phyloP scores from a whole-genome alignment of 2,329 filamentous ascomycete species.

The Penicillium sp. region DNA sequence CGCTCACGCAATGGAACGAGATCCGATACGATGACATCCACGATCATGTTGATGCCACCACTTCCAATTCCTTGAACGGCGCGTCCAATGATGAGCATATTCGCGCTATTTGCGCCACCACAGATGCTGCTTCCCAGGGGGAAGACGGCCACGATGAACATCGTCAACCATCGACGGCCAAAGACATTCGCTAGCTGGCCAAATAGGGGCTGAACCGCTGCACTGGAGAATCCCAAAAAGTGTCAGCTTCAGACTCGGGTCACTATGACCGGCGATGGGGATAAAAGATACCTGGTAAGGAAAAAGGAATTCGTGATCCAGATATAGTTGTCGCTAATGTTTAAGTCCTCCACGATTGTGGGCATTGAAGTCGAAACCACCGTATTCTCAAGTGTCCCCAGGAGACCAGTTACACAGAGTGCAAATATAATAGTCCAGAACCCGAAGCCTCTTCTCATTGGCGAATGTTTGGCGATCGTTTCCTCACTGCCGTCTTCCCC shows the following conservation, averaged over 20 bases:
- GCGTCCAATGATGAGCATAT: not conserved
- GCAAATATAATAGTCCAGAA: conserved; percentile 2
- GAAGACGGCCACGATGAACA: conserved; percentile 44
- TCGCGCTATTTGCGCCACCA: not conserved
- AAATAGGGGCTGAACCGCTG: conserved; percentile 49
- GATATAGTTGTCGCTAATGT: conserved; percentile 32
- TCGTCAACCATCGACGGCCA: conserved; percentile 47
- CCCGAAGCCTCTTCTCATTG: conserved; percentile 2
- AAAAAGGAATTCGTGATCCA: conserved; percentile 27
- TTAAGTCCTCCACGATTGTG: conserved; percentile 35
- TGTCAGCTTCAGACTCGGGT: not conserved
- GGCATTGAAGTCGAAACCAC: conserved; percentile 44
- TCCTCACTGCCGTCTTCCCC: not conserved
- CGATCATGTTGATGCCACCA: conserved; percentile 46
- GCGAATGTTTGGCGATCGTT: not conserved
- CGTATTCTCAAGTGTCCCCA: conserved; percentile 39
- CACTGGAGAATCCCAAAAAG: not conserved
- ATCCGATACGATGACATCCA: conserved; percentile 53
- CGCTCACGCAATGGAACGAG: conserved; percentile 52
- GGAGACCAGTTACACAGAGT: conserved; percentile 26
- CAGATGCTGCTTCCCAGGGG: not conserved
- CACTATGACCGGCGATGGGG: not conserved
- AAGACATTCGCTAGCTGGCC: conserved; percentile 54
- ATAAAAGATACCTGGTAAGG: not conserved
- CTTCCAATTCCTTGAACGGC: conserved; percentile 53